Evolutionary conservation across 2,329 filamentous ascomycete genomes (phyloP).

Genomic region (Beauveria asiatica): DNA sequence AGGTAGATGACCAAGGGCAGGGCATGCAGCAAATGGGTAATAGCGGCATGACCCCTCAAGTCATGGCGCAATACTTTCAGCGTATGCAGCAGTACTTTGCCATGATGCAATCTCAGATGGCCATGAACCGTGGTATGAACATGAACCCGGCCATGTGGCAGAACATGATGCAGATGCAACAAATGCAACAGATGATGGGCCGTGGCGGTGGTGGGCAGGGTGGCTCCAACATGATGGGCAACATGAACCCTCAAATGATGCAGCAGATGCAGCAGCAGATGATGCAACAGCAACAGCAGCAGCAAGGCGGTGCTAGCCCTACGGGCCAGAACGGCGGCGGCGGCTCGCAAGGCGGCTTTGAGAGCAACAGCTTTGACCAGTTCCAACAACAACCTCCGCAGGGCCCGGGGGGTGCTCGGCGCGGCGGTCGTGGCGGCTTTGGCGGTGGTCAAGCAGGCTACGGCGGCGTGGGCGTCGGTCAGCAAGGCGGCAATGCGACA

Average conservation of each 20-base stretch:
- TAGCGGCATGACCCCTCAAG: constrained; percentile 79
- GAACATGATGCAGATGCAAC: constrained; percentile 69
- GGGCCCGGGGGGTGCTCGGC: constrained; percentile 7
- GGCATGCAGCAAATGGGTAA: constrained; percentile 36
- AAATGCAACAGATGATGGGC: constrained; percentile 53
- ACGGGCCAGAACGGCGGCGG: constrained; percentile 13
- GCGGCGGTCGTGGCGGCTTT: constrained; percentile 10
- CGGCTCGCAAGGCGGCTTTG: constrained; percentile 18
- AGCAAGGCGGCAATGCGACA: constrained; percentile 55
- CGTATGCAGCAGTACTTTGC: constrained; percentile 96
- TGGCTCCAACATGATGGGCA: constrained; percentile 32
- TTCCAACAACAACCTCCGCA: constrained; percentile 14
- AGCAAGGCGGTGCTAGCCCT: constrained; percentile 6
- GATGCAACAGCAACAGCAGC: constrained; percentile 16
- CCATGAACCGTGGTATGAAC: constrained; percentile 65
- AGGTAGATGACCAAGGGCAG: constrained; percentile 32
- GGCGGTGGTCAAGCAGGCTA: constrained; percentile 13
- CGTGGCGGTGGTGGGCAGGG: constrained; percentile 25
- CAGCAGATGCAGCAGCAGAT: constrained; percentile 36
- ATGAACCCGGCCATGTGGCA: constrained; percentile 72
- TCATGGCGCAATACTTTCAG: constrained; percentile 98
- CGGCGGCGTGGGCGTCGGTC: constrained; percentile 20
- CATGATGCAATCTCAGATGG: constrained; percentile 91
- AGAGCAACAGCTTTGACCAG: constrained; percentile 10
- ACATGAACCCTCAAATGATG: constrained; percentile 47